Evolutionary conservation across 2,329 filamentous ascomycete species (phyloP).

Genomic region (Aspergillus pseudoviridinutans): DNA sequence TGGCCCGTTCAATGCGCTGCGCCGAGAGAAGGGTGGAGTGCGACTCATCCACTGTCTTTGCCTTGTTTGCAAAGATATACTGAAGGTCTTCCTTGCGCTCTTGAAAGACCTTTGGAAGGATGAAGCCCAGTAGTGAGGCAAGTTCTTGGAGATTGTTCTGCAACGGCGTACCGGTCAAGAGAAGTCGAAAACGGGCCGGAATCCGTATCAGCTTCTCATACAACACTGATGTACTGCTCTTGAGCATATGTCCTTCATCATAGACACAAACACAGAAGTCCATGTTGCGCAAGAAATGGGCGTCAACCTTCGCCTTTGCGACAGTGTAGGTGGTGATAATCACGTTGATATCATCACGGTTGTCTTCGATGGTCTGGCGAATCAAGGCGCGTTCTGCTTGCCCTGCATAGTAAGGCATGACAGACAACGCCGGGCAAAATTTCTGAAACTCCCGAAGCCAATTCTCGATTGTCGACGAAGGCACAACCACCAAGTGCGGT

Average conservation of each 20-base stretch:
- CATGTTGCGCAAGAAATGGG: slow-evolving; percentile 58
- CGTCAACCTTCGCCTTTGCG: slow-evolving; percentile 58
- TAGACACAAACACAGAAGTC: slow-evolving; percentile 66
- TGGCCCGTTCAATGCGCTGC: slow-evolving; percentile 79
- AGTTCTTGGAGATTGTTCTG: slow-evolving; percentile 96
- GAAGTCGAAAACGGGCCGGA: slow-evolving; percentile 73
- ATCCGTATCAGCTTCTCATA: slow-evolving; percentile 78
- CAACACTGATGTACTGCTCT: slow-evolving; percentile 77
- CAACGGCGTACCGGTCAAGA: slow-evolving; percentile 86
- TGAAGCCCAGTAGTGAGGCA: slow-evolving; percentile 85
- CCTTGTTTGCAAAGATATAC: slow-evolving; percentile 87
- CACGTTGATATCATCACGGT: slow-evolving; percentile 63
- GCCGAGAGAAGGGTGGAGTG: slow-evolving; percentile 80
- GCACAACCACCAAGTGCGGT: slow-evolving; percentile 82
- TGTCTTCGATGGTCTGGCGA: slow-evolving; percentile 62
- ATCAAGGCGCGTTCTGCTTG: slow-evolving; percentile 65
- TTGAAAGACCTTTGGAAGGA: slow-evolving; percentile 80
- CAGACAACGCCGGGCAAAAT: slow-evolving; percentile 73
- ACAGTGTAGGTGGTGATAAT: slow-evolving; percentile 71
- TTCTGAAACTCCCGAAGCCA: slow-evolving; percentile 87
- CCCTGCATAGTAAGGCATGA: slow-evolving; percentile 69
- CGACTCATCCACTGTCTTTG: slow-evolving; percentile 67
- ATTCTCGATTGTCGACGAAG: slow-evolving; percentile 89
- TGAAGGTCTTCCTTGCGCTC: slow-evolving; percentile 74
- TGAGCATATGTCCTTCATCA: slow-evolving; percentile 91